phyloP scores from a whole-genome alignment of 169 alveolate genomes.

The Plasmodium chabaudi region DNA sequence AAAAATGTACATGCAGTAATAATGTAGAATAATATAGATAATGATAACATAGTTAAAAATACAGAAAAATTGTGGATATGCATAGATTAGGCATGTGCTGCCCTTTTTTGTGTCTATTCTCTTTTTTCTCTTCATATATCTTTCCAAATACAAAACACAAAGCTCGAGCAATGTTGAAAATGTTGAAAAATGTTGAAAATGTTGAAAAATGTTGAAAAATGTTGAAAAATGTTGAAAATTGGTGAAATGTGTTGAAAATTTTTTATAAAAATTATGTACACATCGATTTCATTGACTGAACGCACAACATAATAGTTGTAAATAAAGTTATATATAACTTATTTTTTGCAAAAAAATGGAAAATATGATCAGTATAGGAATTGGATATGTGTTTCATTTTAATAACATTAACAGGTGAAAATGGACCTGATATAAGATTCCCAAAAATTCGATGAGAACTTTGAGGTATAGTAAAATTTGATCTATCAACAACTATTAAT shows the following conservation, averaged over 20 bases:
- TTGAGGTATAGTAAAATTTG: slow-evolving; percentile 54
- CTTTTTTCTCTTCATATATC: too few relatives aligned
- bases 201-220: too few relatives aligned
- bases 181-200: too few relatives aligned
- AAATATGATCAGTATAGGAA: slow-evolving; percentile 34
- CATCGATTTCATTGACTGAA: slow-evolving; percentile 29
- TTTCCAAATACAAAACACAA: too few relatives aligned
- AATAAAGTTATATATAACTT: slow-evolving; percentile 55
- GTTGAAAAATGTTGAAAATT: too few relatives aligned
- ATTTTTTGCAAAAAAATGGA: slow-evolving; percentile 61
- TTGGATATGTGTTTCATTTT: slow-evolving; percentile 41
- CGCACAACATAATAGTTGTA: slow-evolving; percentile 49
- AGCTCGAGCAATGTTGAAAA: too few relatives aligned
- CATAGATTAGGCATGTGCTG: too few relatives aligned
- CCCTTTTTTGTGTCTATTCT: too few relatives aligned
- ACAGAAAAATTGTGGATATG: too few relatives aligned
- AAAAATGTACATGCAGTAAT: slow-evolving; percentile 4
- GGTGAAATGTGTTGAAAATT: too few relatives aligned
- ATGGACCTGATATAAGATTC: slow-evolving; percentile 48
- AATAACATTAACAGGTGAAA: slow-evolving; percentile 62
- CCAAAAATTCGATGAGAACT: slow-evolving; percentile 67
- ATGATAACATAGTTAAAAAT: too few relatives aligned
- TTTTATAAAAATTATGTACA: neutral
- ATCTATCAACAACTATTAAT: slow-evolving; percentile 59
- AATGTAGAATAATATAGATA: neutral